Evolutionary conservation across 1,284 basidiomycete species (phyloP).

Genomic region (Apiotrichum laibachii): DNA sequence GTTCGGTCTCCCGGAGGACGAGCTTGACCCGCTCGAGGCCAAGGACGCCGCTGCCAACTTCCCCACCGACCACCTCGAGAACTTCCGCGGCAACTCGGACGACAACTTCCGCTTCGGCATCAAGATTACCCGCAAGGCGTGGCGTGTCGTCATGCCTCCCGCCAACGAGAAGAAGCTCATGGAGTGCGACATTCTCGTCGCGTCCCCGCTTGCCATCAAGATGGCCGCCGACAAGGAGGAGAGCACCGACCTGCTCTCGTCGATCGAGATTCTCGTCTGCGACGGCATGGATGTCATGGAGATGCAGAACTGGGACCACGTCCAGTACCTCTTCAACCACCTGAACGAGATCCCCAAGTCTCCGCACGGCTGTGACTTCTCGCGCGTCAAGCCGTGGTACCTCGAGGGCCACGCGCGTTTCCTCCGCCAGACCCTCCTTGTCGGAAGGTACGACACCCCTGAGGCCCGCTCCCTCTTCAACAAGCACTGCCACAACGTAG

Average conservation of each 20-base stretch:
- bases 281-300: conserved; percentile 90
- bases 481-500: conserved; percentile 70
- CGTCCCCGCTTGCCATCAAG: conserved; percentile 86
- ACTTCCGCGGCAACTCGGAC: conserved; percentile 94
- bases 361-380: conserved; percentile 92
- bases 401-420: conserved; percentile 80
- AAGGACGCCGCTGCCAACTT: conserved; percentile 60
- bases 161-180: conserved; percentile 49
- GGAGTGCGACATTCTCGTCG: conserved; percentile 84
- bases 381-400: conserved; percentile 95
- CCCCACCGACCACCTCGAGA: conserved; percentile 85
- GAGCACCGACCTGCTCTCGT: conserved; percentile 85
- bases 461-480: conserved; percentile 81
- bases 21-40: conserved; percentile 71
- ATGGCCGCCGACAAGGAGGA: conserved; percentile 93
- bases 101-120: conserved; percentile 91
- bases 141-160: conserved; percentile 70
- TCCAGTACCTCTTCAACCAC: conserved; percentile 83
- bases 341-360: conserved; percentile 88
- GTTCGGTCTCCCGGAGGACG: conserved; percentile 75
- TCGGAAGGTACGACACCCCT: conserved; percentile 87
- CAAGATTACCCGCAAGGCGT: conserved; percentile 87
- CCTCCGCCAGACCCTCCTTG: conserved; percentile 81
- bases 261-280: conserved; percentile 87
- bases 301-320: conserved; percentile 99